phyloP scores from a whole-genome alignment of 2,329 filamentous ascomycete species.

The Escovopsis sp. region DNA sequence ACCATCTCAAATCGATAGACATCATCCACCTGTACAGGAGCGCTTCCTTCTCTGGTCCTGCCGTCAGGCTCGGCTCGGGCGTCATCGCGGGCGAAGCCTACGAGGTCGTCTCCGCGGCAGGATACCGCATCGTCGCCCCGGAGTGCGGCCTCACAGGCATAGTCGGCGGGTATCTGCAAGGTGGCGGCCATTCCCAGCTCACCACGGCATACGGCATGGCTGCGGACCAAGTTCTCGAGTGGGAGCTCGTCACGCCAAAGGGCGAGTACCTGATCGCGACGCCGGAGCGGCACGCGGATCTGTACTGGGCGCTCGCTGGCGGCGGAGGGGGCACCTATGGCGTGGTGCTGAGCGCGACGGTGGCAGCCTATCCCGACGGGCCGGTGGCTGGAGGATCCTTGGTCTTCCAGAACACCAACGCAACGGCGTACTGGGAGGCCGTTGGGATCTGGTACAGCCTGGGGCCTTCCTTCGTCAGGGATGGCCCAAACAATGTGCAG shows the following conservation, averaged over 20 bases:
- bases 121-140: slow-evolving; percentile 36
- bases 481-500: too few species aligned
- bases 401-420: too few species aligned
- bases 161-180: slow-evolving; percentile 45
- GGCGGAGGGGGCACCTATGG: slow-evolving; percentile 26
- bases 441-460: not conserved
- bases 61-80: slow-evolving; percentile 40
- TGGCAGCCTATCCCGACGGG: slow-evolving; percentile 2
- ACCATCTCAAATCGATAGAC: slow-evolving; percentile 25
- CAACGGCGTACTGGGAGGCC: not conserved
- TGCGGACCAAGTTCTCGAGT: slow-evolving; percentile 43
- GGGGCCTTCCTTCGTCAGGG: not conserved
- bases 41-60: slow-evolving; percentile 32
- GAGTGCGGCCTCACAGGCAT: slow-evolving; percentile 41
- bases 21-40: slow-evolving; percentile 22
- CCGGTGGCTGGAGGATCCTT: not conserved
- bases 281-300: slow-evolving; percentile 32
- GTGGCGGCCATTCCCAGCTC: slow-evolving; percentile 43
- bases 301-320: slow-evolving; percentile 50
- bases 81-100: slow-evolving; percentile 33
- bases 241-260: slow-evolving; percentile 37
- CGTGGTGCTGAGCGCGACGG: slow-evolving; percentile 3
- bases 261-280: slow-evolving; percentile 35
- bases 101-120: slow-evolving; percentile 27
- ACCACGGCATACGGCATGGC: slow-evolving; percentile 40